A percentile compares a stretch with the other conserved stretches of the same genome.
Conservation (phyloP, 2,329 filamentous ascomycete genomes). For the Apiospora malaysiana region DNA sequence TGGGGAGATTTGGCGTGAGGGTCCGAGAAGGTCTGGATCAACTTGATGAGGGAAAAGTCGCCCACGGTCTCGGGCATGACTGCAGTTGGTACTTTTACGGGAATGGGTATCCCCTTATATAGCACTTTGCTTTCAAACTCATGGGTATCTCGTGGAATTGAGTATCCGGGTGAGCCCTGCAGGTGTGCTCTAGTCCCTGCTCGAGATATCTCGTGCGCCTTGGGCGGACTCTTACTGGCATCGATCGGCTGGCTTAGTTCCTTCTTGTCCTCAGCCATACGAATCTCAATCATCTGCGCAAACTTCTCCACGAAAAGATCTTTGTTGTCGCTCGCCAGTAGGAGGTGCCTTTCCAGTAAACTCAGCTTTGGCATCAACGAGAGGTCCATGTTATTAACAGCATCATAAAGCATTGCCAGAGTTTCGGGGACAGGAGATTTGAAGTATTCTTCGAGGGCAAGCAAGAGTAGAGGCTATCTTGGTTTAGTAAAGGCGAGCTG, state of each 20-base stretch:
- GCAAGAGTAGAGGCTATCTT: slow-evolving; percentile 77
- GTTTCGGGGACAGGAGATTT: slow-evolving; percentile 89
- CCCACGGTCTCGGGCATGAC: slow-evolving; percentile 95
- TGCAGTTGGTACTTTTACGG: slow-evolving; percentile 93
- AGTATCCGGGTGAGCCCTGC: slow-evolving; percentile 69
- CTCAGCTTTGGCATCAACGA: slow-evolving; percentile 90
- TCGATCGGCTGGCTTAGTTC: slow-evolving; percentile 51
- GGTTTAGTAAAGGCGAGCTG: slow-evolving; percentile 15
- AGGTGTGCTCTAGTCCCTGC: slow-evolving; percentile 68
- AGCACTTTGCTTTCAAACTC: slow-evolving; percentile 95
- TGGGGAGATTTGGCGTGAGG: slow-evolving; percentile 83
- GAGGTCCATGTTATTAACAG: slow-evolving; percentile 95
- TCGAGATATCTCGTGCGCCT: slow-evolving; percentile 57
- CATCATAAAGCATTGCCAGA: slow-evolving; percentile 84
- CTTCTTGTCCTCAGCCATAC: slow-evolving; percentile 69
- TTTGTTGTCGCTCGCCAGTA: slow-evolving; percentile 91
- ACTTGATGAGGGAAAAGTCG: slow-evolving; percentile 95
- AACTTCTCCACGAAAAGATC: slow-evolving; percentile 99
- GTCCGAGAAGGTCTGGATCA: slow-evolving; percentile 92
- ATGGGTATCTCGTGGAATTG: slow-evolving; percentile 90
- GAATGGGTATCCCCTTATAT: slow-evolving; percentile 96
- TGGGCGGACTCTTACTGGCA: slow-evolving; percentile 54
- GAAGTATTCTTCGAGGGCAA: slow-evolving; percentile 97
- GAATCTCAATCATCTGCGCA: slow-evolving; percentile 87
- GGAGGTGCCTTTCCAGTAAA: slow-evolving; percentile 79